A percentile compares a stretch with the other conserved stretches of the same genome.
Conservation (phyloP, 2,329 filamentous ascomycete genomes). For the Chaetomium sp. region DNA sequence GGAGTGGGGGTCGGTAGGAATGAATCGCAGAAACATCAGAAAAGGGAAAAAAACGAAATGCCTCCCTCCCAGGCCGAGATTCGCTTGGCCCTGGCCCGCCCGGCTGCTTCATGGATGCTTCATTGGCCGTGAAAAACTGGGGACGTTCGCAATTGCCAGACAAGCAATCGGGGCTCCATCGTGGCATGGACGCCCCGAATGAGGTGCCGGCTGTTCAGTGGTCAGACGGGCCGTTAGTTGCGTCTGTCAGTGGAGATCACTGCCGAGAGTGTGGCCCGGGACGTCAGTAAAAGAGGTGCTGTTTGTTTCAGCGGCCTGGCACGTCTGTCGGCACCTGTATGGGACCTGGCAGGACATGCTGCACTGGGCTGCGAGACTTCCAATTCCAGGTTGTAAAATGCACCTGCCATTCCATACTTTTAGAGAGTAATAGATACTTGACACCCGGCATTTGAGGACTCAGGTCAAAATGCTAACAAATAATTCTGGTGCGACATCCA, state of each 20-base stretch:
- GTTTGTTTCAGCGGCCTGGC: constrained; percentile 17
- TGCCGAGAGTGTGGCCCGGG: constrained; percentile 19
- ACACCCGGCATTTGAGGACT: background rate
- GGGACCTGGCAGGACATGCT: background rate
- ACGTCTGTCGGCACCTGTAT: background rate
- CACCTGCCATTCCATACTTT: constrained; percentile 1
- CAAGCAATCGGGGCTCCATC: constrained; percentile 17
- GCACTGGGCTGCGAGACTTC: background rate
- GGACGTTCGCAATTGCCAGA: constrained; percentile 20
- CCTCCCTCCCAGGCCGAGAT: constrained; percentile 19
- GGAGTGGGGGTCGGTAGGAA: constrained; percentile 25
- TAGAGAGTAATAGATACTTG: no score
- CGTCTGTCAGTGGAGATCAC: constrained; percentile 15
- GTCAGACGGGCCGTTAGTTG: constrained; percentile 8
- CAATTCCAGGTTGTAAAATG: background rate
- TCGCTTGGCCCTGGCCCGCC: constrained; percentile 22
- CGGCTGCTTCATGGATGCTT: constrained; percentile 18
- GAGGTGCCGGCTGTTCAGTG: constrained; percentile 16
- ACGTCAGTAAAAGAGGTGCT: background rate
- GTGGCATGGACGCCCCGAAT: constrained; percentile 1
- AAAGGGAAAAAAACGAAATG: constrained; percentile 27
- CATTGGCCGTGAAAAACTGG: constrained; percentile 24
- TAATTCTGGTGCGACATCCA: background rate
- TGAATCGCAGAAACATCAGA: constrained; percentile 25
- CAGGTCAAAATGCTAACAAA: background rate